Evolutionary conservation across 345 rosid species (phyloP), one percentile per base, ranked within the genome.

Genomic region (Acer negundo): DNA sequence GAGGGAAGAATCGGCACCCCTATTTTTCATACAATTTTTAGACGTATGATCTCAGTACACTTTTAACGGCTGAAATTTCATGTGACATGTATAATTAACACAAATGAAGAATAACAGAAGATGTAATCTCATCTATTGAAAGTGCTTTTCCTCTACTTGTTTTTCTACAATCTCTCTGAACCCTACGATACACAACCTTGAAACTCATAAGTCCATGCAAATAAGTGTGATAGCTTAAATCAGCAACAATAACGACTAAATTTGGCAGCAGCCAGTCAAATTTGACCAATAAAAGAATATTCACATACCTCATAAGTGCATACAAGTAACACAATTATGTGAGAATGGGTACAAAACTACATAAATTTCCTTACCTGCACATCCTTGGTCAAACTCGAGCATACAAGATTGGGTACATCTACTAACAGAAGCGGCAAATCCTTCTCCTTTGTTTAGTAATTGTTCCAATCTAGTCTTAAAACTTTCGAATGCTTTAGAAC

Each of bases 341-440:
- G 42, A 8, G 23, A 51, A 58, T 2, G 8, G 47, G 47, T 24
- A 44, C 47, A 4, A 31, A 15, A 19, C 20, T 7, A 31, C 55
- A 69, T 8, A 10, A 24, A 66, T 22, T 58, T 53, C 35, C 61
- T 58, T 85, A 93, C 93, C 97, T 86, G 84, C 73, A 78, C 87
- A 89, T 78, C 87, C 91, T 86, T 81, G 80, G 82, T 93, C 92
- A 88, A 88, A 92, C 67, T 89, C 89, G 35, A 71, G 81, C 83
- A 90, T 80, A 81, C 88, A 89, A 72, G 86, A 78, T 22, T 85
- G 76, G 44, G 58, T 55, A 75, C 89, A 86, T 70, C 74, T 69
- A 78, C 75, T 85, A 72, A 77, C 95, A 82, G 91, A 85, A 70
- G 80, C 89, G 75, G 95, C 93, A 73, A 91, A 90, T 78, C 91